Evolutionary conservation across 106 monocot genomes (phyloP), one percentile per base, ranked within the genome.

Genomic region (Iris macrosiphon): DNA sequence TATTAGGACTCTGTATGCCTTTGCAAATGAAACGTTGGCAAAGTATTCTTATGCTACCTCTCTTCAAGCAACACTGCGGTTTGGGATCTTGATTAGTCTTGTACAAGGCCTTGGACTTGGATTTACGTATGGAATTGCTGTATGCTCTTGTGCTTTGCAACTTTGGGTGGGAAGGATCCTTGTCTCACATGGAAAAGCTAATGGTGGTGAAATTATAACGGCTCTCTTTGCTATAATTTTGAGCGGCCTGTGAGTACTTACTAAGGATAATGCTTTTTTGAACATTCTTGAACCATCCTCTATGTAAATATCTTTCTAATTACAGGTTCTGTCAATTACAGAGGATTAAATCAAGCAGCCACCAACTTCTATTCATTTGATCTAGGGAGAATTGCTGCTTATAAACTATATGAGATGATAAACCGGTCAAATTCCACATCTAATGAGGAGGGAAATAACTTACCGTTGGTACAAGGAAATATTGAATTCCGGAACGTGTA

Each of bases 281-380:
- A 42, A 42, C 40, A 64, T 31, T 27, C 12, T 39, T 38, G 30
- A 51, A 30, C 27, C 16, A 19, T 51, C 26, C 49, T 10, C 33
- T 33, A 13, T 14, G 22, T 40, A 21, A 22, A 20, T 28, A n/a
- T 50, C 51, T 62, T 65, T 48, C 42, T 59, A 22, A 29, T 39
- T 60, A 67, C 8, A 18, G 19, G 31, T 63, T 45, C 27, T 60
- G 20, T 42, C 39, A 57, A 64, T 30, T 35, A 31, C 49, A 96
- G 95, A 27, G 95, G 95, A 40, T 40, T 96, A 47, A 96, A 96
- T 83, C 95, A 96, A 74, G 95, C 95, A 20, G 95, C 95, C 2
- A 96, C 95, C 7, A 96, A 96, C 61, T 96, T 96, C 67, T 96
- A 96, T 61, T 85, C 95, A 47, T 96, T 96, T 72, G 95, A 96